A percentile compares a stretch with the other conserved stretches of the same genome.
These are phyloP conservation scores for Didymella glomerata DNA, from an alignment of 2,329 filamentous ascomycete genomes.

Conservation along the genomic window DNA sequence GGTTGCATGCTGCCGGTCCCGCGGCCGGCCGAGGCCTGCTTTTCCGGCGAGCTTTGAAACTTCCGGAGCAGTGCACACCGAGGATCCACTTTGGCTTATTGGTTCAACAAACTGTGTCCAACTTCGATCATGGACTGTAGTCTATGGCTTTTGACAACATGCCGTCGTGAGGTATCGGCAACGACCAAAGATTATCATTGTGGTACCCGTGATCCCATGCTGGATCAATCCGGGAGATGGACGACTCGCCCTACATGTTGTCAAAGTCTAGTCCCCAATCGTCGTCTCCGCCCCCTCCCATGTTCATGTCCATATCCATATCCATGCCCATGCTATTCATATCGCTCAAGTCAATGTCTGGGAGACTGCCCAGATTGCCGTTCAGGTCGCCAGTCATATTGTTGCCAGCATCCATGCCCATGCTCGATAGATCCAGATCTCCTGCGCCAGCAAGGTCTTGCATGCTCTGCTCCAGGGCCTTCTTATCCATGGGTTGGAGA, in stretches of 20 bases:
- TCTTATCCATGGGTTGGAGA: conserved; percentile 42
- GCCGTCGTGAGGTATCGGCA: neutral
- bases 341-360: conserved; percentile 41
- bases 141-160: neutral
- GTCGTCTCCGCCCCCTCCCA: conserved; percentile 44
- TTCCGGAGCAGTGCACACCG: conserved; percentile 15
- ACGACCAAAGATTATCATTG: too few species aligned
- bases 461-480: conserved; percentile 45
- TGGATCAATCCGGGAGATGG: neutral
- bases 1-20: conserved; percentile 14
- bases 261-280: conserved; percentile 56
- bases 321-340: conserved; percentile 44
- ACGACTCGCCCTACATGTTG: conserved; percentile 40
- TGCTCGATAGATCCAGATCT: conserved; percentile 41
- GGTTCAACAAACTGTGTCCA: neutral
- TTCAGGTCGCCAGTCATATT: conserved; percentile 29
- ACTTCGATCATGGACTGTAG: too few species aligned
- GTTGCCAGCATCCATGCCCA: conserved; percentile 41
- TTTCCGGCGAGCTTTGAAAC: conserved; percentile 4
- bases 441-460: conserved; percentile 41
- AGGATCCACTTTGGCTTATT: conserved; percentile 12
- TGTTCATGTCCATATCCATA: conserved; percentile 39
- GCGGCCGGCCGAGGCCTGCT: conserved; percentile 20
- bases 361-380: conserved; percentile 36
- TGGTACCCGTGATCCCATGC: neutral